These are phyloP conservation scores for Poa pratensis DNA, from an alignment of 176 grass and related monocot genomes.

Conservation along the genomic window DNA sequence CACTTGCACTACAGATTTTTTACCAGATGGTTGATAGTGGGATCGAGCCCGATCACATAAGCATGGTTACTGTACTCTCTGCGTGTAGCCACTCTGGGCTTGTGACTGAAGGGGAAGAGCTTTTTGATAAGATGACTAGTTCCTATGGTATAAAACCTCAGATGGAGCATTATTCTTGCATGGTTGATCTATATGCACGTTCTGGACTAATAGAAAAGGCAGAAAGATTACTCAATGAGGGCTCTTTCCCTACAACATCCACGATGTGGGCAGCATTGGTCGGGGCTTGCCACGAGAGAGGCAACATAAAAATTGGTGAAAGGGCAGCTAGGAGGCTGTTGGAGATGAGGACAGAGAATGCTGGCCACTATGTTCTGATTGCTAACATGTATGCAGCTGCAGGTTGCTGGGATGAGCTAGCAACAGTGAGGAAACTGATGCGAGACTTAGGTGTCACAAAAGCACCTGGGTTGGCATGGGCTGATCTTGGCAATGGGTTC, in stretches of 20 bases:
- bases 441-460: constrained; percentile 61
- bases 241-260: constrained; percentile 51
- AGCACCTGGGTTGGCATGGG: constrained; percentile 68
- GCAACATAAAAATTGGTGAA: constrained; percentile 59
- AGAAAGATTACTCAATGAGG: constrained; percentile 51
- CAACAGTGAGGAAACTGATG: constrained; percentile 64
- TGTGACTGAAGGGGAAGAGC: constrained; percentile 58
- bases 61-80: constrained; percentile 69
- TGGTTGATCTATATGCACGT: constrained; percentile 64
- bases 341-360: constrained; percentile 70
- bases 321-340: constrained; percentile 74
- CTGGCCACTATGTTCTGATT: constrained; percentile 73
- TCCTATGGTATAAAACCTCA: constrained; percentile 58
- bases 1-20: constrained; percentile 50
- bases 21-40: constrained; percentile 57
- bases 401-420: constrained; percentile 69
- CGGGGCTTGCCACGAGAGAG: constrained; percentile 60
- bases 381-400: constrained; percentile 76
- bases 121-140: constrained; percentile 60
- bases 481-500: constrained; percentile 72
- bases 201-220: constrained; percentile 65
- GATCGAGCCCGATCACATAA: constrained; percentile 59
- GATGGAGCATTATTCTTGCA: constrained; percentile 68
- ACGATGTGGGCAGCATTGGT: constrained; percentile 70
- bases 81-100: constrained; percentile 74